Percentiles rank a stretch among this genome's conserved stretches.
These are phyloP conservation scores for Syzygium jambos DNA, from an alignment of 345 rosid genomes.

Conservation along the genomic window DNA sequence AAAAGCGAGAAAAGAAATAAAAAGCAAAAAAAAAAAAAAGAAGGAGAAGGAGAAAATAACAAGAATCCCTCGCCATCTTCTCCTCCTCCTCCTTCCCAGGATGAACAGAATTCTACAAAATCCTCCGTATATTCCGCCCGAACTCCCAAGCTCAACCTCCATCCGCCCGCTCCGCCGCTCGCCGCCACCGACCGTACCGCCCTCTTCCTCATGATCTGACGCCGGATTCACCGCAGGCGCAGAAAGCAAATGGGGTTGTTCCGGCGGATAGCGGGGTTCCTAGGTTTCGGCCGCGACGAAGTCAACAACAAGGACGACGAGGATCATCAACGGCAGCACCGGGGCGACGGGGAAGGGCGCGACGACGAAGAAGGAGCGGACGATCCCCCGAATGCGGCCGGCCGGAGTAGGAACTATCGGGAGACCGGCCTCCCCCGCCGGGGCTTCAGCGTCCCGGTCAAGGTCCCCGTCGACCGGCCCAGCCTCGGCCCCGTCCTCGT, in stretches of 20 bases:
- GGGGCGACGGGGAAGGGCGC: neutral
- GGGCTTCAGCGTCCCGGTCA: conserved; percentile 83
- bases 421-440: conserved; percentile 67
- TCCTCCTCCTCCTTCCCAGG: neutral
- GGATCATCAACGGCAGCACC: neutral
- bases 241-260: conserved; percentile 62
- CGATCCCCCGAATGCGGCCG: neutral
- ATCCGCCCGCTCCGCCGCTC: neutral
- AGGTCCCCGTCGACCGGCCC: conserved; percentile 67
- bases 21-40: neutral
- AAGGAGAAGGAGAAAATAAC: neutral
- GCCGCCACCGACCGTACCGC: neutral
- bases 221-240: neutral
- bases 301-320: conserved; percentile 38
- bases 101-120: neutral
- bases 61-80: neutral
- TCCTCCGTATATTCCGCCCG: neutral
- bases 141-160: neutral
- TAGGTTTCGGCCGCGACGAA: conserved; percentile 68
- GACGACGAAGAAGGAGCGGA: conserved; percentile 3
- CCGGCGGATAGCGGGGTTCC: conserved; percentile 70
- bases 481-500: conserved; percentile 50
- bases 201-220: neutral
- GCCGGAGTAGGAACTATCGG: neutral
- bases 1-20: neutral